Conservation (phyloP, 176 grass and related monocot species). For the Raddia distichophylla region DNA sequence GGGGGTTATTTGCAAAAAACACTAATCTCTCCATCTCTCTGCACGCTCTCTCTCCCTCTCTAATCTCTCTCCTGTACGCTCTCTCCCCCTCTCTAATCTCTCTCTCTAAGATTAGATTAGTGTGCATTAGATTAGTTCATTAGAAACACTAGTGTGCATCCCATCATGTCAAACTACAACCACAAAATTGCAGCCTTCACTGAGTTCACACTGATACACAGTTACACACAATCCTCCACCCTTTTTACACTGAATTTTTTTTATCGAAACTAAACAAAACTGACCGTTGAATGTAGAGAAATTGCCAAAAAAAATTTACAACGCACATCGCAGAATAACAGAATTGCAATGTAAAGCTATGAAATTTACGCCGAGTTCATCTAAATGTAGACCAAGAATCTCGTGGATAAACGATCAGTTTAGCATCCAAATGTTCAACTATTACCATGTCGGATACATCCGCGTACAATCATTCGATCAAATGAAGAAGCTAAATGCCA, state of each 20-base stretch:
- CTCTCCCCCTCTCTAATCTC: no score
- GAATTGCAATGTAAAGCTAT: not conserved
- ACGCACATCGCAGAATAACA: not conserved
- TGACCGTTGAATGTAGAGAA: not conserved
- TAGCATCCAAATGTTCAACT: not conserved
- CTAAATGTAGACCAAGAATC: not conserved
- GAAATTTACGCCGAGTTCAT: conserved; percentile 3
- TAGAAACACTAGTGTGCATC: not conserved
- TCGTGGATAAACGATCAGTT: not conserved
- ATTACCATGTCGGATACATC: not conserved
- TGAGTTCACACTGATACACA: no score
- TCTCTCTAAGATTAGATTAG: no score
- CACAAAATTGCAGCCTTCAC: no score
- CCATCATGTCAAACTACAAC: no score
- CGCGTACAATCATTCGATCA: not conserved
- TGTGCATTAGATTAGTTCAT: no score
- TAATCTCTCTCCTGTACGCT: no score
- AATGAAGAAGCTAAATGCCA: not conserved
- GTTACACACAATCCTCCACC: no score
- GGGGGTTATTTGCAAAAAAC: no score
- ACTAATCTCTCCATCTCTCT: no score
- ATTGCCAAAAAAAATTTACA: not conserved
- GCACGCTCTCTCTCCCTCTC: no score
- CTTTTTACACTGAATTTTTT: no score
- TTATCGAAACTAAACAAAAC: not conserved